Base-by-base conservation (phyloP, 2,329 filamentous ascomycete genomes). In the Microsporum audouinii region DNA sequence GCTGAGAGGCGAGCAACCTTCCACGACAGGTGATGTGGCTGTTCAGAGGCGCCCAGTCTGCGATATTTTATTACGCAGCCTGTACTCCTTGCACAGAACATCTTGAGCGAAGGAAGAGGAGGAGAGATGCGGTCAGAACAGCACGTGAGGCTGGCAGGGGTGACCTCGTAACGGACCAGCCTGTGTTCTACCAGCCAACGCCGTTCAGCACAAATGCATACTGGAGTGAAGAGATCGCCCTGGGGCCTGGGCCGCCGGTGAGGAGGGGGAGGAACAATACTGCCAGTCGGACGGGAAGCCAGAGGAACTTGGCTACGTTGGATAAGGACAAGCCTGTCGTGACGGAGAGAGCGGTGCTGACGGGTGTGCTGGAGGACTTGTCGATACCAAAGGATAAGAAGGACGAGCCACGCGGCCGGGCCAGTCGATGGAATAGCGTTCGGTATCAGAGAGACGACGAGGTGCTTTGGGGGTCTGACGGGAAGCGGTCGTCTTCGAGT, bases 391-490 rank as follows among this genome's bases (percentile, higher is more conserved):
- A 60, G 10, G 60, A 57, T 7, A 60, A 77, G 56, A 79, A 62
- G 77, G 83, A 66, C 43, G n/a, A 78, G 84, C 68, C 73, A 72
- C 60, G 72, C 73, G 34, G 72, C 60, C 71, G 73, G 70, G 70
- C n/a, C 57, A 14, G 14, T 49, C 86, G 85, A 56, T 91, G 88
- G 88, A 92, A 94, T 69, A 80, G 80, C 67, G 85, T 84, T 72
- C 83, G 87, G 63, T 91, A 95, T 71, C 89, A 96, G 72, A 81
- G 91, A 60, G 89, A 94, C 71, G 91, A 96, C 66, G 91, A 96
- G 74, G 85, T 88, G 65, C 79, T 95, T 4, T 95, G 89, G 88
- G 89, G 89, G 17, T 73, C 82, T 62, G 72, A 78, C 55, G 69
- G 78, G 66, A 77, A 80, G 61, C 78, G 82, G 55, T 81, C 85